phyloP scores from a whole-genome alignment of 345 rosid species.

The Acer negundo region DNA sequence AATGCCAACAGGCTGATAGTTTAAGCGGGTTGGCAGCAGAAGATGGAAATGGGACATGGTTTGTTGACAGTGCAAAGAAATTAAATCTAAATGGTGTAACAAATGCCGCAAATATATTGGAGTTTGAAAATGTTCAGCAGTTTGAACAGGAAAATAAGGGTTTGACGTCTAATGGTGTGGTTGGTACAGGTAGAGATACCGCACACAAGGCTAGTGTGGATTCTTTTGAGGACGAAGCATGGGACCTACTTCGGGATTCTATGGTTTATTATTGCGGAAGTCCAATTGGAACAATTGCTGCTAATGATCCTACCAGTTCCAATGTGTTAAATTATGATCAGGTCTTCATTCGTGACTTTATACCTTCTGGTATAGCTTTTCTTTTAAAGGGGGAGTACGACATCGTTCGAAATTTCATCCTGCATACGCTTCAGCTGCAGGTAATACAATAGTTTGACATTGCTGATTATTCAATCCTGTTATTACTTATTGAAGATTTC shows the following conservation, averaged over 20 bases:
- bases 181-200: slow-evolving; percentile 20
- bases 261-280: slow-evolving; percentile 74
- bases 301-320: slow-evolving; percentile 75
- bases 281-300: slow-evolving; percentile 92
- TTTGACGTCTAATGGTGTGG: slow-evolving; percentile 33
- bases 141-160: slow-evolving; percentile 35
- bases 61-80: slow-evolving; percentile 42
- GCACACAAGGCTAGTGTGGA: slow-evolving; percentile 31
- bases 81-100: slow-evolving; percentile 41
- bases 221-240: slow-evolving; percentile 80
- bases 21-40: slow-evolving; percentile 31
- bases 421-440: slow-evolving; percentile 61
- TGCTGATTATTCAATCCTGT: neutral
- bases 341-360: slow-evolving; percentile 55
- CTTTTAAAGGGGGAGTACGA: slow-evolving; percentile 63
- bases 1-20: slow-evolving; percentile 48
- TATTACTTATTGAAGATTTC: neutral
- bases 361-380: slow-evolving; percentile 57
- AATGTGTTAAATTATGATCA: slow-evolving; percentile 58
- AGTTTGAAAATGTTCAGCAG: slow-evolving; percentile 38
- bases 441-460: slow-evolving; percentile 27
- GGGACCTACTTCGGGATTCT: slow-evolving; percentile 75
- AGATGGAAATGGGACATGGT: slow-evolving; percentile 39
- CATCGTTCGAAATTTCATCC: slow-evolving; percentile 52
- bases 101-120: slow-evolving; percentile 30